Evolutionary conservation across 768 basidiomycete species (phyloP), one percentile per base, ranked within the genome.

Genomic region (Leucogyrophana mollusca): DNA sequence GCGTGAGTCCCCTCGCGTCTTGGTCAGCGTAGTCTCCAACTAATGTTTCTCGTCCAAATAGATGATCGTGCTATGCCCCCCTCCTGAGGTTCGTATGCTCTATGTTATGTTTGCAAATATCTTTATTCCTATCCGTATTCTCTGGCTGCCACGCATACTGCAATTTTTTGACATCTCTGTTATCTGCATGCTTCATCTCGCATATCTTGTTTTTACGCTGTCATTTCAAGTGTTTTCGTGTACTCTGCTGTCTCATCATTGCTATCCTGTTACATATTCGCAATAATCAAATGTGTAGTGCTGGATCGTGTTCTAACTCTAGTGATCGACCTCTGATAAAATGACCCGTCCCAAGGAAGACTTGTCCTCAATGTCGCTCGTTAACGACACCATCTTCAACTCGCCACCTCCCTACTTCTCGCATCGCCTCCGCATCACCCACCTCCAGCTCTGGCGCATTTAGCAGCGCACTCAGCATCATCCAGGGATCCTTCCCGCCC

Each of bases 401-500:
- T 34, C 77, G 80, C 96, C 96, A 99, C 44, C 73, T 71, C 0
- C 95, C 96, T 0, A 99, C 93, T 54, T 88, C 79, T 25, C 80
- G 72, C 95, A 99, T 98, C 0, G 94, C 90, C 34, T 78, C 72
- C 20, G 79, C 75, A 55, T 91, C 90, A 0, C 96, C 96, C 4
- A 55, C 65, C 33, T 73, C 75, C n/a, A 98, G 63, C 43, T 77
- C 74, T 0, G 85, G 84, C 0, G 78, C 72, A 22, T 76, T 68
- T 3, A 98, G 68, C 40, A 97, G 58, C 0, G 72, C 67, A 13
- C 86, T 81, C 0, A 98, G 80, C 92, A 97, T 93, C 53, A 77
- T 71, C 96, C 96, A 99, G 0, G 96, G 93, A 55, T 97, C 91
- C 62, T 76, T 86, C 0, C 90, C 93, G 2, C 96, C 96, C 0